phyloP scores from a whole-genome alignment of 192 early-diverging fungal species.

The Coemansia sp. region DNA sequence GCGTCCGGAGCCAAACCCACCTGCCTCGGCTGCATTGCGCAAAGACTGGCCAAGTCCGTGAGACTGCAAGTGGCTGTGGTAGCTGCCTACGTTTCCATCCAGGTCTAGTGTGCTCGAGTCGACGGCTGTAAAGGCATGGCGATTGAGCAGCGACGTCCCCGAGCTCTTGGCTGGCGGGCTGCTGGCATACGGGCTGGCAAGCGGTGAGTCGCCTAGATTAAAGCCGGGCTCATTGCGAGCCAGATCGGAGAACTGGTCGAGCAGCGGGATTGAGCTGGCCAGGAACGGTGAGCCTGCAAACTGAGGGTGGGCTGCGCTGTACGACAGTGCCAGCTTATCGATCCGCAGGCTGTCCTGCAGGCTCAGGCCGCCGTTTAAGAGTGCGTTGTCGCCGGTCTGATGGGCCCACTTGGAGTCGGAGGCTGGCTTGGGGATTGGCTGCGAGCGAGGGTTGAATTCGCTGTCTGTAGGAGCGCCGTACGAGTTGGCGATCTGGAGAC shows the following conservation, averaged over 20 bases:
- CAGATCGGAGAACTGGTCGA: slow-evolving; percentile 39
- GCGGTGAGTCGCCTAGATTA: slow-evolving; percentile 29
- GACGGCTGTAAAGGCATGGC: slow-evolving; percentile 43
- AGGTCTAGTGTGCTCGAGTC: slow-evolving; percentile 6
- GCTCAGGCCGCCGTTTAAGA: slow-evolving; percentile 27
- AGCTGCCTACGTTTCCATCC: neutral
- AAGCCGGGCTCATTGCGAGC: slow-evolving; percentile 15
- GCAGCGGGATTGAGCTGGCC: slow-evolving; percentile 44
- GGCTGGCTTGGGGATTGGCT: slow-evolving; percentile 39
- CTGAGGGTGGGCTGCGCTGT: slow-evolving; percentile 30
- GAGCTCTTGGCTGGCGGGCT: slow-evolving; percentile 21
- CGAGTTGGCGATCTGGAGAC: slow-evolving; percentile 8
- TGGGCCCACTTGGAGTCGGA: slow-evolving; percentile 18
- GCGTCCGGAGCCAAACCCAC: neutral
- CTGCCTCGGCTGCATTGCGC: slow-evolving; percentile 8
- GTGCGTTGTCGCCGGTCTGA: slow-evolving; percentile 9
- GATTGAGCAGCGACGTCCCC: slow-evolving; percentile 25
- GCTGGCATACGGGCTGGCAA: slow-evolving; percentile 32
- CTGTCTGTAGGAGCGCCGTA: slow-evolving; percentile 1
- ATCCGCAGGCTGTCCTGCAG: slow-evolving; percentile 45
- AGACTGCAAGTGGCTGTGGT: slow-evolving; percentile 19
- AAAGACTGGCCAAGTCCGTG: slow-evolving; percentile 4
- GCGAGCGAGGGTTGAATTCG: slow-evolving; percentile 24
- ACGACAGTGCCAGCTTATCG: slow-evolving; percentile 41
- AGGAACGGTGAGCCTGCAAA: slow-evolving; percentile 43